Evolutionary conservation across 257 asterid species (phyloP).

Genomic region (Haberlea rhodopensis): DNA sequence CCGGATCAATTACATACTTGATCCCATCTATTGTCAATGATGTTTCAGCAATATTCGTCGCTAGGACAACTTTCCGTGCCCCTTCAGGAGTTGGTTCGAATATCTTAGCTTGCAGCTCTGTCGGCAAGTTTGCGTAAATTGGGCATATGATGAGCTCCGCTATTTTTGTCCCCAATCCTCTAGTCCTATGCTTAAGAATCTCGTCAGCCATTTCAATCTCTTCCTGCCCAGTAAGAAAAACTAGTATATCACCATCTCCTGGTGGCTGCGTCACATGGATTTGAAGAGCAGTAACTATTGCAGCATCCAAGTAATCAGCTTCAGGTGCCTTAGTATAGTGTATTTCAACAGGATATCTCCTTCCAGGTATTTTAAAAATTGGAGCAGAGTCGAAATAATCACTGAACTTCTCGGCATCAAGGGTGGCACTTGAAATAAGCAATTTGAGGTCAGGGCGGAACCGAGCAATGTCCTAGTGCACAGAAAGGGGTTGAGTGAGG

Average conservation of each 20-base stretch:
- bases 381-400: slow-evolving; percentile 71
- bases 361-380: slow-evolving; percentile 81
- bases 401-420: slow-evolving; percentile 84
- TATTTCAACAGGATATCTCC: slow-evolving; percentile 90
- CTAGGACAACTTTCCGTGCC: slow-evolving; percentile 66
- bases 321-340: slow-evolving; percentile 93
- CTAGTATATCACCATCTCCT: slow-evolving; percentile 85
- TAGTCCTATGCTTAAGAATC: slow-evolving; percentile 59
- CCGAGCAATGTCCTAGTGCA: slow-evolving; percentile 66
- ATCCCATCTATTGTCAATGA: slow-evolving; percentile 95
- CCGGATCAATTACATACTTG: slow-evolving; percentile 93
- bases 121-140: slow-evolving; percentile 63
- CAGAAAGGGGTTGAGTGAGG: slow-evolving; percentile 19
- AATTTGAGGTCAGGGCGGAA: slow-evolving; percentile 85
- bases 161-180: slow-evolving; percentile 65
- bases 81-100: slow-evolving; percentile 74
- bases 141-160: slow-evolving; percentile 71
- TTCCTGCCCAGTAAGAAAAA: slow-evolving; percentile 80
- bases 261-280: slow-evolving; percentile 85
- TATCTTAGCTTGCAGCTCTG: slow-evolving; percentile 64
- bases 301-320: slow-evolving; percentile 96
- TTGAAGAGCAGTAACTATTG: slow-evolving; percentile 84
- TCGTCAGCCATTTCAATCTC: slow-evolving; percentile 69
- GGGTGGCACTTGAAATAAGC: slow-evolving; percentile 92
- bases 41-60: slow-evolving; percentile 79